These are phyloP conservation scores for Sordaria brevicollis DNA, from an alignment of 495 filamentous ascomycete species.

Conservation along the genomic window DNA sequence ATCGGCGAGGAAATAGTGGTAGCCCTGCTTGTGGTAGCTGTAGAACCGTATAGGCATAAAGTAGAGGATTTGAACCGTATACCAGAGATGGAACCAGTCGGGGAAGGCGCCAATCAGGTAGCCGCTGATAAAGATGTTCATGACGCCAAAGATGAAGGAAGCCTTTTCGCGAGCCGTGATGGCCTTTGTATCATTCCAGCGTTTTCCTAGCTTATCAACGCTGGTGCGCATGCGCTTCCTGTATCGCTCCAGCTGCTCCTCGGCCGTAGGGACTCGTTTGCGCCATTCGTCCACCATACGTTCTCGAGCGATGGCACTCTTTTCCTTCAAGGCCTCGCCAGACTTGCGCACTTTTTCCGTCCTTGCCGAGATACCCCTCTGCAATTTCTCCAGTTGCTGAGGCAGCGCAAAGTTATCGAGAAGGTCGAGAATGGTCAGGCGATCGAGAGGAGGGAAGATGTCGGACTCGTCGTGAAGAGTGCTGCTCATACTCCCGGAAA, in stretches of 20 bases:
- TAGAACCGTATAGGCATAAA: constrained; percentile 96
- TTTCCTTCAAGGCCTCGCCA: constrained; percentile 56
- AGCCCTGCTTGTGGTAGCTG: constrained; percentile 79
- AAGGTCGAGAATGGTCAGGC: constrained; percentile 82
- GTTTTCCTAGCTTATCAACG: constrained; percentile 75
- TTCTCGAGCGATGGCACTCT: constrained; percentile 42
- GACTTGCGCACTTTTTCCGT: constrained; percentile 76
- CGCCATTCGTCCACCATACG: constrained; percentile 83
- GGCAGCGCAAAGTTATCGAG: constrained; percentile 89
- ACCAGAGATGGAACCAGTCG: constrained; percentile 86
- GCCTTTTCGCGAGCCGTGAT: constrained; percentile 89
- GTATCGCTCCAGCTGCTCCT: constrained; percentile 90
- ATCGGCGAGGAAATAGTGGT: constrained; percentile 95
- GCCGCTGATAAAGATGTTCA: constrained; percentile 94
- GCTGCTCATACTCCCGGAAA: constrained; percentile 53
- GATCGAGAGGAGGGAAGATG: constrained; percentile 74
- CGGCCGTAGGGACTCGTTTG: constrained; percentile 67
- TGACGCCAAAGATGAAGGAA: constrained; percentile 88
- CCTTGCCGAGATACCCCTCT: constrained; percentile 67
- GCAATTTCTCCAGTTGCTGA: constrained; percentile 78
- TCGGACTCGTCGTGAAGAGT: constrained; percentile 86
- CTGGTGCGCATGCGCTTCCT: constrained; percentile 71
- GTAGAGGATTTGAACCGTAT: constrained; percentile 71
- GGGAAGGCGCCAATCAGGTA: constrained; percentile 84
- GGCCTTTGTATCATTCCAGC: constrained; percentile 80